Percentiles rank a stretch among this genome's conserved stretches.
phyloP scores from a whole-genome alignment of 2,329 filamentous ascomycete species.

The Fusarium algeriense region DNA sequence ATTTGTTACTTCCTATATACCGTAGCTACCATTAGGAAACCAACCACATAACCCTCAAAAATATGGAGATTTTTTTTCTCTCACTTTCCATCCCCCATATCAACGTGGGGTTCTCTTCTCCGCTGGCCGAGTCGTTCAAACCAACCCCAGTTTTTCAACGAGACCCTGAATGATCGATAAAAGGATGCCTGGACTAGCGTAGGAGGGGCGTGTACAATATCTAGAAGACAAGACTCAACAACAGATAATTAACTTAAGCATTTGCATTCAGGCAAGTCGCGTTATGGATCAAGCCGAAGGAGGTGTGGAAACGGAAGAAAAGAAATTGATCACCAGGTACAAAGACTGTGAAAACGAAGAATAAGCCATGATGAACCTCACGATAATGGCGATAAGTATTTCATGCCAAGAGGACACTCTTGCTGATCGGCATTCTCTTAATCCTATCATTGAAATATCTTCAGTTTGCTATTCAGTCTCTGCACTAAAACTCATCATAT shows the following conservation, averaged over 20 bases:
- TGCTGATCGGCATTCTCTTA: conserved; percentile 1
- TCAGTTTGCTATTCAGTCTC: not conserved
- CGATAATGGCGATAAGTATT: not conserved
- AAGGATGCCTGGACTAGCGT: conserved; percentile 11
- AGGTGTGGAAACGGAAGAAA: conserved; percentile 21
- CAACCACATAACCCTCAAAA: not conserved
- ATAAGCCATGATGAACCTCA: not conserved
- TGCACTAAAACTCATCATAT: not conserved
- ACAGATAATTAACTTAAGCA: conserved; percentile 13
- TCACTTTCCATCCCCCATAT: conserved; percentile 24
- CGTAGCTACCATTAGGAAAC: not conserved
- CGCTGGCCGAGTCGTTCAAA: not conserved
- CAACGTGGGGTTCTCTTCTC: conserved; percentile 27
- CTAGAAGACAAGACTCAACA: conserved; percentile 6
- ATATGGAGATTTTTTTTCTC: conserved; percentile 14
- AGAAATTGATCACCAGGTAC: not conserved
- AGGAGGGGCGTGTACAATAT: conserved; percentile 15
- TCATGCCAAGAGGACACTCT: not conserved
- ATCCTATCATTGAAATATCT: not conserved
- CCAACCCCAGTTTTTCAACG: conserved; percentile 25
- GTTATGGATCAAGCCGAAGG: conserved; percentile 23
- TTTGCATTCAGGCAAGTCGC: conserved; percentile 10
- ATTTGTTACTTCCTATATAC: not conserved
- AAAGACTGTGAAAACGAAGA: not conserved
- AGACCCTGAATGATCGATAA: conserved; percentile 19